These are phyloP conservation scores for Psilocybe cubensis DNA, from an alignment of 768 basidiomycete species.

Conservation along the genomic window DNA sequence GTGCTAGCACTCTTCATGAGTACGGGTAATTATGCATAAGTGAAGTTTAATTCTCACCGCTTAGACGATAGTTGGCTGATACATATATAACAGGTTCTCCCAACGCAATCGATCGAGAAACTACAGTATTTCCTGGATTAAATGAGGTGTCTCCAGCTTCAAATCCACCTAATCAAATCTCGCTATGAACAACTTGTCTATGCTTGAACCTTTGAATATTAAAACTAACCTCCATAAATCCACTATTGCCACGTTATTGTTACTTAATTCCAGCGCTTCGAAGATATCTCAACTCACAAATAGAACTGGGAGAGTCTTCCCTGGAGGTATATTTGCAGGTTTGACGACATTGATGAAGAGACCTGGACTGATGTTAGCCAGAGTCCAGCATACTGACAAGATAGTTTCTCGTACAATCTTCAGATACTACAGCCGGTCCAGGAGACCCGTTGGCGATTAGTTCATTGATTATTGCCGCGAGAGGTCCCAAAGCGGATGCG, in stretches of 20 bases:
- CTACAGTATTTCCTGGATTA: conserved; percentile 12
- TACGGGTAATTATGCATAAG: no score
- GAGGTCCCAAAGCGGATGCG: neutral
- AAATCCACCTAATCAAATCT: neutral
- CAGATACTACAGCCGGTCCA: neutral
- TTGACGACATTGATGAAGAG: conserved; percentile 18
- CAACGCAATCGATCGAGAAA: conserved; percentile 13
- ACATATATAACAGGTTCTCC: conserved; percentile 16
- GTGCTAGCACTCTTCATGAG: conserved; percentile 3
- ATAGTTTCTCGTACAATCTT: conserved; percentile 6
- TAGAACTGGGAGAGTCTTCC: conserved; percentile 17
- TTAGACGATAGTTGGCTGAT: conserved; percentile 17
- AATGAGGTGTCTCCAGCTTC: neutral
- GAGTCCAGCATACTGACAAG: neutral
- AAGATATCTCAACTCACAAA: conserved; percentile 7
- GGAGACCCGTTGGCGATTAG: neutral
- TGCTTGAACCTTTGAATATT: no score
- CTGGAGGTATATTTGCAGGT: conserved; percentile 4
- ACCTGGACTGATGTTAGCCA: neutral
- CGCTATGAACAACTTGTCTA: neutral
- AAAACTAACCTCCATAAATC: conserved; percentile 17
- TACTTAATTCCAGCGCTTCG: neutral
- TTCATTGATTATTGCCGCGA: neutral
- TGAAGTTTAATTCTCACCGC: conserved; percentile 14
- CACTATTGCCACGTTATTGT: conserved; percentile 4